A percentile compares a stretch with the other conserved stretches of the same genome.
Evolutionary conservation across 2,329 filamentous ascomycete genomes (phyloP).

Genomic region (Alternaria sp.): DNA sequence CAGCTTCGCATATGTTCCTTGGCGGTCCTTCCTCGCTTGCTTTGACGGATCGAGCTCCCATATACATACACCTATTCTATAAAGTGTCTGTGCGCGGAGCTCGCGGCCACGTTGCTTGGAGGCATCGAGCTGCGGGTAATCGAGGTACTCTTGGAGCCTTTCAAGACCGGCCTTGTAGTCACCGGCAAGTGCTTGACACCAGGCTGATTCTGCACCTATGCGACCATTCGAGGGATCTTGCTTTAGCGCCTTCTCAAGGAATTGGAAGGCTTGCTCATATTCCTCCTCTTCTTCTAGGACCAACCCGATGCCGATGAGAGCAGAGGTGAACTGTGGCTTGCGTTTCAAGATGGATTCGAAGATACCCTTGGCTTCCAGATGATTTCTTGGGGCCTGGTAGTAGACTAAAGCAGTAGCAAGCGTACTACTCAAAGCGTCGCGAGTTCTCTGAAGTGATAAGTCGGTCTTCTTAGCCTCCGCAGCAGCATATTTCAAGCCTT

Average conservation of each 20-base stretch:
- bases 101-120: slow-evolving; percentile 68
- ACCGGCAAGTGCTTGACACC: slow-evolving; percentile 86
- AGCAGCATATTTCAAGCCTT: slow-evolving; percentile 68
- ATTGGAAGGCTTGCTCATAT: slow-evolving; percentile 79
- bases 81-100: slow-evolving; percentile 83
- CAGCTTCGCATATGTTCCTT: slow-evolving; percentile 83
- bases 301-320: slow-evolving; percentile 86
- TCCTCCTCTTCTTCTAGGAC: slow-evolving; percentile 95
- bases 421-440: slow-evolving; percentile 76
- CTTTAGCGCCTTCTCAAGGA: slow-evolving; percentile 75
- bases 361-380: slow-evolving; percentile 83
- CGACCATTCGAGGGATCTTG: slow-evolving; percentile 77
- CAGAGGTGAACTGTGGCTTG: slow-evolving; percentile 77
- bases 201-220: slow-evolving; percentile 85
- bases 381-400: slow-evolving; percentile 87
- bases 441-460: slow-evolving; percentile 63
- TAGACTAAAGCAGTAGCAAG: slow-evolving; percentile 89
- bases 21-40: slow-evolving; percentile 77
- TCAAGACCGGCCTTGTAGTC: slow-evolving; percentile 71
- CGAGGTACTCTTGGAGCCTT: slow-evolving; percentile 74
- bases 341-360: slow-evolving; percentile 82
- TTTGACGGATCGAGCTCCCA: slow-evolving; percentile 83
- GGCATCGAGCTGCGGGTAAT: slow-evolving; percentile 63
- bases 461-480: slow-evolving; percentile 71
- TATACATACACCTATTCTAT: slow-evolving; percentile 83